These are phyloP conservation scores for Backusella psychrophila DNA, from an alignment of 192 early-diverging fungal genomes.

Conservation along the genomic window DNA sequence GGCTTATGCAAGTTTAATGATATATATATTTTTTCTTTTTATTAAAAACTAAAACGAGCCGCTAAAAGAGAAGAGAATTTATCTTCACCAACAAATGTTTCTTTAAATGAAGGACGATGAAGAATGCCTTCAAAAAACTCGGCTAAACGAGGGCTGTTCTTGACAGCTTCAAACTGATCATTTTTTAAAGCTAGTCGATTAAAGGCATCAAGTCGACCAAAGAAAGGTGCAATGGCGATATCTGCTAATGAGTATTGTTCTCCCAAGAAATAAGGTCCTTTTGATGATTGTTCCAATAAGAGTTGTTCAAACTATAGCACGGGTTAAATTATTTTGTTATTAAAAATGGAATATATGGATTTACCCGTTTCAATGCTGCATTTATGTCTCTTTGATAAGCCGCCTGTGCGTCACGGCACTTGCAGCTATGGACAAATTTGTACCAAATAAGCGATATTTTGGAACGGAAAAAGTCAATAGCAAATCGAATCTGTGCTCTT, in stretches of 20 bases:
- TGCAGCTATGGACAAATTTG: slow-evolving; percentile 24
- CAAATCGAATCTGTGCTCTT: slow-evolving; percentile 40
- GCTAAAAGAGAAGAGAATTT: neutral
- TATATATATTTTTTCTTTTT: neutral
- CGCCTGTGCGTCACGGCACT: slow-evolving; percentile 19
- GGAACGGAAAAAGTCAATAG: slow-evolving; percentile 41
- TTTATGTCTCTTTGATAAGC: slow-evolving; percentile 28
- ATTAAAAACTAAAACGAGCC: slow-evolving; percentile 1
- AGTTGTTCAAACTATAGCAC: neutral
- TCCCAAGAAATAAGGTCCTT: slow-evolving; percentile 22
- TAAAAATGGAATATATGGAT: neutral
- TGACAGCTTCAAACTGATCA: neutral
- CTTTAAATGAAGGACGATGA: neutral
- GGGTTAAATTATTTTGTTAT: no score
- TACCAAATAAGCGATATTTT: slow-evolving; percentile 24
- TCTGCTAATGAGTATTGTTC: slow-evolving; percentile 47
- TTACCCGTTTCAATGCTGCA: neutral
- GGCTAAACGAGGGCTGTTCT: neutral
- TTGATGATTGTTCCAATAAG: no score
- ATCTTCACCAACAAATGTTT: neutral
- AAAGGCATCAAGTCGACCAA: slow-evolving; percentile 27
- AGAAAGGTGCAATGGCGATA: slow-evolving; percentile 43
- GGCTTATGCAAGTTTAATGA: no score
- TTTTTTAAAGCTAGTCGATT: slow-evolving; percentile 3
- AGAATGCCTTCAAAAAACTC: slow-evolving; percentile 10